Conservation (phyloP, 306 rosid genomes). For the Quercus ilex region DNA sequence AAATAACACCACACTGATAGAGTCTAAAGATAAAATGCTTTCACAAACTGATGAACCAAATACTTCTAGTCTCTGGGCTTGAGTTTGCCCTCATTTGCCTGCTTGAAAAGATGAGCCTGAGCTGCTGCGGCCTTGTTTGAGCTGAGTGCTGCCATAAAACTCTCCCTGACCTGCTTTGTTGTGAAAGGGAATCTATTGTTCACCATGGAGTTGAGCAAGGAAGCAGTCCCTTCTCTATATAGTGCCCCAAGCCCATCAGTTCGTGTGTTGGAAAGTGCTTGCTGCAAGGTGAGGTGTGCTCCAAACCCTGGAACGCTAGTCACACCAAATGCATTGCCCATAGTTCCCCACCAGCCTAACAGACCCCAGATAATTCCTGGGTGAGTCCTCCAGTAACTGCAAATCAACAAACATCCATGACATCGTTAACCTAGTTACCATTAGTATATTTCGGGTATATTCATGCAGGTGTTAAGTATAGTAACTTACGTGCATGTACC, state of each 20-base stretch:
- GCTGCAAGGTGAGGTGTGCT: conserved; percentile 46
- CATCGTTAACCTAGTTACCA: not conserved
- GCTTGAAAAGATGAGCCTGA: conserved; percentile 74
- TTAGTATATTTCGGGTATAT: too few relatives aligned
- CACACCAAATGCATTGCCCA: conserved; percentile 69
- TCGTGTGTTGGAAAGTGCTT: conserved; percentile 83
- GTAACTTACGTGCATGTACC: conserved; percentile 86
- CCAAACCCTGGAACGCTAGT: conserved; percentile 58
- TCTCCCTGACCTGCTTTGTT: conserved; percentile 64
- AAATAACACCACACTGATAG: conserved; percentile 24
- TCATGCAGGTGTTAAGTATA: not conserved
- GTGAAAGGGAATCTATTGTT: conserved; percentile 68
- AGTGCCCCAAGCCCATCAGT: conserved; percentile 75
- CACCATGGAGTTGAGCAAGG: conserved; percentile 78
- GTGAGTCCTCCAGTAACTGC: conserved; percentile 85
- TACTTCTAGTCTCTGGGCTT: conserved; percentile 43
- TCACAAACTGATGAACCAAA: conserved; percentile 16
- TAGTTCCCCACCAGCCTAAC: conserved; percentile 90
- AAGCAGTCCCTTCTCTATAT: conserved; percentile 78
- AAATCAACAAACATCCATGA: not conserved
- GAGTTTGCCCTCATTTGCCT: conserved; percentile 77
- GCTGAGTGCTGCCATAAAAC: conserved; percentile 49
- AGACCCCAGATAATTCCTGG: conserved; percentile 80
- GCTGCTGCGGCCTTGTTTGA: conserved; percentile 71
- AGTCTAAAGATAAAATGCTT: conserved; percentile 15